Evolutionary conservation across 2,329 filamentous ascomycete species (phyloP).

Genomic region (Penicillium verrucosum): DNA sequence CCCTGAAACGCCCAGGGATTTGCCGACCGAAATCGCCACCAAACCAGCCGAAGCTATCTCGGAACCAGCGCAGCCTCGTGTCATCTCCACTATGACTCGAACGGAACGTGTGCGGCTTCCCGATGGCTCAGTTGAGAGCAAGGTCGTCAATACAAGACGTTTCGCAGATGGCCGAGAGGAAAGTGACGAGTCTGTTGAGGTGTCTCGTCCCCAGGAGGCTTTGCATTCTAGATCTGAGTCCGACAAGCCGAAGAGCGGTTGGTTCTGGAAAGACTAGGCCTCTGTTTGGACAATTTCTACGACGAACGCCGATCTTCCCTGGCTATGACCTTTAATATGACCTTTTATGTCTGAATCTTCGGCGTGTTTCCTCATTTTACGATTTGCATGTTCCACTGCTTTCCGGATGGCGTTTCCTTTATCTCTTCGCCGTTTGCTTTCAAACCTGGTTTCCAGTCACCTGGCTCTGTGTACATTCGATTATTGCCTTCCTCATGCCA

Average conservation of each 20-base stretch:
- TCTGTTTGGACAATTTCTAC: not conserved
- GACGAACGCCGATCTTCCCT: constrained; percentile 1
- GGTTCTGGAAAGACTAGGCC: constrained; percentile 39
- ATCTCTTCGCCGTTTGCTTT: not conserved
- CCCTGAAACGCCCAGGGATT: constrained; percentile 16
- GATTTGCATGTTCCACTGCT: not conserved
- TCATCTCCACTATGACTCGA: constrained; percentile 57
- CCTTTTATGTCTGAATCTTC: too few species aligned
- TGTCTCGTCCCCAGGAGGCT: constrained; percentile 23
- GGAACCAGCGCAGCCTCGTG: constrained; percentile 16
- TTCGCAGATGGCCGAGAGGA: constrained; percentile 62
- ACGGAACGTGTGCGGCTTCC: constrained; percentile 54
- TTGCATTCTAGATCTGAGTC: constrained; percentile 7
- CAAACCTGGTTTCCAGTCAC: not conserved
- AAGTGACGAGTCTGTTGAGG: constrained; percentile 53
- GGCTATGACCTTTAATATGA: not conserved
- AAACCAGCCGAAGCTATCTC: constrained; percentile 2
- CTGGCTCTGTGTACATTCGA: not conserved
- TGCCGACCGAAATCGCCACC: not conserved
- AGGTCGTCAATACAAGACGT: constrained; percentile 55
- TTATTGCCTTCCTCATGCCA: not conserved
- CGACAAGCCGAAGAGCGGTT: constrained; percentile 25
- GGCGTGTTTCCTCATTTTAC: not conserved
- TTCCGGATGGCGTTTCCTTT: not conserved
- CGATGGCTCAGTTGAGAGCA: constrained; percentile 58